phyloP scores from a whole-genome alignment of 176 grass and related monocot species.

The Oryza coarctata region DNA sequence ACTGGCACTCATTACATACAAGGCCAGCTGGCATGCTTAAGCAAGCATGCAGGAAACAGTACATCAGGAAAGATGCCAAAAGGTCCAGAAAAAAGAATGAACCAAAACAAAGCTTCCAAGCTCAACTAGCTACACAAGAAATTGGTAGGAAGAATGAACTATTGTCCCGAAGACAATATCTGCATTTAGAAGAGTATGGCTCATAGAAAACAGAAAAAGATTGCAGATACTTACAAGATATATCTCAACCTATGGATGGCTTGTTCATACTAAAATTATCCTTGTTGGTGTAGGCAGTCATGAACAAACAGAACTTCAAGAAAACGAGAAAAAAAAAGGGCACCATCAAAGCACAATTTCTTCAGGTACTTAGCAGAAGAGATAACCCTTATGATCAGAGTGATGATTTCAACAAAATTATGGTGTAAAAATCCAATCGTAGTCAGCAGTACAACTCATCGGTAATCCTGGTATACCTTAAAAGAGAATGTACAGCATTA shows the following conservation, averaged over 20 bases:
- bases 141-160: conserved; percentile 1
- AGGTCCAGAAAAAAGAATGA: not conserved
- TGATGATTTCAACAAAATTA: not conserved
- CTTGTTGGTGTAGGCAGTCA: not conserved
- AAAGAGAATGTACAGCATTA: not conserved
- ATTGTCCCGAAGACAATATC: not conserved
- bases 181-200: not conserved
- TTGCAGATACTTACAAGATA: conserved; percentile 7
- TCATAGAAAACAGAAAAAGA: conserved; percentile 5
- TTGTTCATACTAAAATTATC: conserved; percentile 5
- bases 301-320: not conserved
- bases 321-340: not conserved
- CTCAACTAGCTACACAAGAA: conserved; percentile 8
- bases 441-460: not conserved
- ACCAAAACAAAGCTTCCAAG: conserved; percentile 4
- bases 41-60: not conserved
- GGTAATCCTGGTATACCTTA: not conserved
- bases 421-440: not conserved
- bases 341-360: not conserved
- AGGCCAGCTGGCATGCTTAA: not conserved
- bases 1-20: not conserved
- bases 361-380: not conserved
- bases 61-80: conserved; percentile 13
- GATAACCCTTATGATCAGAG: not conserved
- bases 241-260: not conserved